A percentile compares a stretch with the other conserved stretches of the same genome.
phyloP scores from a whole-genome alignment of 306 rosid genomes.

The Abrus pulchellus region DNA sequence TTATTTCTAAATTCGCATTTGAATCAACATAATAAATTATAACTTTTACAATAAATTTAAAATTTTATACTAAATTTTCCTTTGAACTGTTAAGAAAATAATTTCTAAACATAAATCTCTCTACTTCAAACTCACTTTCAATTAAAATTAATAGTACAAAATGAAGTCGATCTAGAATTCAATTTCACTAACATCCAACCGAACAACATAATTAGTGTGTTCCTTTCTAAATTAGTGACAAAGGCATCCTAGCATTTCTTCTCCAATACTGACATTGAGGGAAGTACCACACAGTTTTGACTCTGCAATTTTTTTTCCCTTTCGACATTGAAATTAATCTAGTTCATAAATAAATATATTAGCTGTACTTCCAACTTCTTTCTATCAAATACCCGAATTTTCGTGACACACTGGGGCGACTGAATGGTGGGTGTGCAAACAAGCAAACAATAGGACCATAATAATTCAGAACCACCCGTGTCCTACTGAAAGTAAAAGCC shows the following conservation, averaged over 20 bases:
- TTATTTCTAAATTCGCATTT: too few relatives aligned
- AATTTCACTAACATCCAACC: too few relatives aligned
- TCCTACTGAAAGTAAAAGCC: slow-evolving; percentile 16
- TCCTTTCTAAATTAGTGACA: neutral
- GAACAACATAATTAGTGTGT: too few relatives aligned
- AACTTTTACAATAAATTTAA: too few relatives aligned
- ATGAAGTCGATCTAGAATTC: too few relatives aligned
- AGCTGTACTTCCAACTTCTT: slow-evolving; percentile 4
- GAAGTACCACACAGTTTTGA: slow-evolving; percentile 13
- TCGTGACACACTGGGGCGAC: neutral
- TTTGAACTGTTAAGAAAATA: too few relatives aligned
- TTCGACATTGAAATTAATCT: slow-evolving; percentile 18
- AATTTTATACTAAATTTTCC: too few relatives aligned
- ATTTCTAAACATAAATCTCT: too few relatives aligned
- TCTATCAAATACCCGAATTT: neutral
- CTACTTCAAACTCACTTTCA: too few relatives aligned
- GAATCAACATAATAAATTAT: too few relatives aligned
- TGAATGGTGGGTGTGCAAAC: slow-evolving; percentile 28
- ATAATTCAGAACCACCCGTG: neutral
- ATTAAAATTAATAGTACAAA: too few relatives aligned
- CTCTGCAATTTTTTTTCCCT: neutral
- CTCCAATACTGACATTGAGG: neutral
- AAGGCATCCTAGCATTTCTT: slow-evolving; percentile 24
- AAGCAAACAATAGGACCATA: slow-evolving; percentile 36
- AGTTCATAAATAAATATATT: slow-evolving; percentile 27